A percentile compares a stretch with the other conserved stretches of the same genome.
phyloP scores from a whole-genome alignment of 192 early-diverging fungal species.

The Coemansia sp. region DNA sequence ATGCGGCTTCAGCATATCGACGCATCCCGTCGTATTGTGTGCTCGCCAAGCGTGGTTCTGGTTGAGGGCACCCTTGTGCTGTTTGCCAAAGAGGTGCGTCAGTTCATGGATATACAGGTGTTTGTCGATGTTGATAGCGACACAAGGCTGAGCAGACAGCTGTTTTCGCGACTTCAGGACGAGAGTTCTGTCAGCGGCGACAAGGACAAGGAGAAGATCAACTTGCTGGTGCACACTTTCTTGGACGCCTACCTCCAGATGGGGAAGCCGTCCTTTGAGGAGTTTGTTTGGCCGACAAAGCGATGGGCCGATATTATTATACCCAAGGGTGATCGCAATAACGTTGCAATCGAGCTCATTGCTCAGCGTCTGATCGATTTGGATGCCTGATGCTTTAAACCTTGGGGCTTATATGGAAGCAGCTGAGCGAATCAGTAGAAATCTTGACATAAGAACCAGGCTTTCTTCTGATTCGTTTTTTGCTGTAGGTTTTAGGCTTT shows the following conservation, averaged over 20 bases:
- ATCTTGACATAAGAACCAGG: neutral
- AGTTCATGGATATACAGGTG: conserved; percentile 73
- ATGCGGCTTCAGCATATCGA: conserved; percentile 28
- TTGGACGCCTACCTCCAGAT: conserved; percentile 70
- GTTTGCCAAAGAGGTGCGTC: conserved; percentile 68
- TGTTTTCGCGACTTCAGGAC: conserved; percentile 34
- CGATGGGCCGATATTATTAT: conserved; percentile 77
- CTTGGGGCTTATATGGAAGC: neutral
- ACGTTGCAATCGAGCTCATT: conserved; percentile 65
- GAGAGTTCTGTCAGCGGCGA: neutral
- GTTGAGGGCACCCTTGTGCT: conserved; percentile 78
- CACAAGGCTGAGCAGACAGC: conserved; percentile 59
- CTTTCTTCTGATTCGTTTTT: neutral
- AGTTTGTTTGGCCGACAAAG: conserved; percentile 81
- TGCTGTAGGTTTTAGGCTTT: neutral
- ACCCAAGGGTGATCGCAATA: conserved; percentile 65
- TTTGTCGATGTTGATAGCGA: conserved; percentile 88
- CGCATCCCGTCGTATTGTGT: conserved; percentile 24
- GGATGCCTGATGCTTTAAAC: conserved; percentile 1
- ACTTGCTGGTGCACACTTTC: conserved; percentile 54
- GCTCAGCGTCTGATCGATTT: conserved; percentile 56
- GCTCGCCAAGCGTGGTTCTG: conserved; percentile 67
- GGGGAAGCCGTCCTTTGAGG: conserved; percentile 86
- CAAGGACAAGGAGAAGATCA: conserved; percentile 24
- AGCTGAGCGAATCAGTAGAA: too few species aligned